Evolutionary conservation across 2,329 filamentous ascomycete genomes (phyloP).

Genomic region (Uncinocarpus reesii): DNA sequence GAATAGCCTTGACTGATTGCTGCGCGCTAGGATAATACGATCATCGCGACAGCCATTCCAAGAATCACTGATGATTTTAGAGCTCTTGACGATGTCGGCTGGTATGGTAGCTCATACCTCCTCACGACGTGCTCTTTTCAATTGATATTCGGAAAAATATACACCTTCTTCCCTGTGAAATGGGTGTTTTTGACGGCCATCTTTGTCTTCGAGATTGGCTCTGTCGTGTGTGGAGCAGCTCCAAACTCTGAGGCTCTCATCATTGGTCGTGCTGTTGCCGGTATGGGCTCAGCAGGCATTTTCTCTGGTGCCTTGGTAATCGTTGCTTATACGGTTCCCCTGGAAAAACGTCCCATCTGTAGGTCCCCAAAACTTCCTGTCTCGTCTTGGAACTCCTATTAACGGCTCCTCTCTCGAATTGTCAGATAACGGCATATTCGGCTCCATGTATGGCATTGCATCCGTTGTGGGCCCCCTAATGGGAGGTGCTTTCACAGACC

Average conservation of each 20-base stretch:
- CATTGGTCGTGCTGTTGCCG: slow-evolving; percentile 35
- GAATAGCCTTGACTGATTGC: background rate
- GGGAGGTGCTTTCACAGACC: slow-evolving; percentile 38
- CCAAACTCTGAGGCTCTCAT: slow-evolving; percentile 32
- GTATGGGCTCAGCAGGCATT: slow-evolving; percentile 31
- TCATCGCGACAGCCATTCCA: slow-evolving; percentile 41
- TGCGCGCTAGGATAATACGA: slow-evolving; percentile 37
- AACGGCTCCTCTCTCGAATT: slow-evolving; percentile 18
- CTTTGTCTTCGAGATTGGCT: slow-evolving; percentile 36
- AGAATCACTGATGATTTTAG: slow-evolving; percentile 41
- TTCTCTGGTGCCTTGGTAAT: slow-evolving; percentile 31
- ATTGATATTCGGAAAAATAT: slow-evolving; percentile 36
- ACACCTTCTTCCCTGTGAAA: slow-evolving; percentile 37
- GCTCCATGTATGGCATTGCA: slow-evolving; percentile 18
- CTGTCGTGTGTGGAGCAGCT: slow-evolving; percentile 31
- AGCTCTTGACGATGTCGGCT: slow-evolving; percentile 39
- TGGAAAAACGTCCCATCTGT: slow-evolving; percentile 16
- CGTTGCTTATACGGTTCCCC: slow-evolving; percentile 16
- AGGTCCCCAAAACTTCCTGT: slow-evolving; percentile 10
- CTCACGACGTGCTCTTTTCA: slow-evolving; percentile 36
- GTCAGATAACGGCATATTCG: slow-evolving; percentile 15
- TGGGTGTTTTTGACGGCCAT: slow-evolving; percentile 34
- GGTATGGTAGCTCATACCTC: slow-evolving; percentile 40
- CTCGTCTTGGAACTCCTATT: background rate
- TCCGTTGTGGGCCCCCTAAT: slow-evolving; percentile 17